phyloP scores from a whole-genome alignment of 129 eudicot species.

The Chrysanthemum seticuspe region DNA sequence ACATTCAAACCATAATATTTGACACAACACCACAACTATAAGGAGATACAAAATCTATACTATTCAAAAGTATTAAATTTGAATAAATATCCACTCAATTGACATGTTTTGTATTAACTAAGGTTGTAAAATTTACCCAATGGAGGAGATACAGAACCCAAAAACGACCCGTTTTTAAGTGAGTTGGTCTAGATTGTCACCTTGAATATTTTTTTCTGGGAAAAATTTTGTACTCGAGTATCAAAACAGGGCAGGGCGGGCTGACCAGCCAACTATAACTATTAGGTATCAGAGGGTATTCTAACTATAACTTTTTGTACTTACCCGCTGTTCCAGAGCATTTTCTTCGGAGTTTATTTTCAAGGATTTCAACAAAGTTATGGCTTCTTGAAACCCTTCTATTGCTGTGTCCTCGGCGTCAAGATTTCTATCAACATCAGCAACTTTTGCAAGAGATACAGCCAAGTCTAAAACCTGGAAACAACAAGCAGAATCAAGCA shows the following conservation, averaged over 20 bases:
- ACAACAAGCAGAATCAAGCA: not conserved
- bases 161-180: not conserved
- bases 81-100: not conserved
- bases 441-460: conserved; percentile 91
- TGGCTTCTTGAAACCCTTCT: conserved; percentile 76
- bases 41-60: no score
- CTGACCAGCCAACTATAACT: no score
- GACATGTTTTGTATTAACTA: not conserved
- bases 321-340: conserved; percentile 81
- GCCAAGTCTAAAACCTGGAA: conserved; percentile 80
- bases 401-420: conserved; percentile 65
- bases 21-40: no score
- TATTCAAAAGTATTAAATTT: no score
- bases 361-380: conserved; percentile 59
- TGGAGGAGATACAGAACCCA: not conserved
- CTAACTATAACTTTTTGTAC: not conserved
- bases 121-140: conserved; percentile 4
- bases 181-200: not conserved
- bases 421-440: conserved; percentile 91
- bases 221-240: no score
- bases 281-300: no score
- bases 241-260: no score
- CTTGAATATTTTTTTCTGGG: not conserved
- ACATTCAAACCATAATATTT: no score
- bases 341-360: conserved; percentile 53